These are phyloP conservation scores for Magnusiomyces suaveolens DNA, from an alignment of 1,139 yeast species.

Conservation along the genomic window DNA sequence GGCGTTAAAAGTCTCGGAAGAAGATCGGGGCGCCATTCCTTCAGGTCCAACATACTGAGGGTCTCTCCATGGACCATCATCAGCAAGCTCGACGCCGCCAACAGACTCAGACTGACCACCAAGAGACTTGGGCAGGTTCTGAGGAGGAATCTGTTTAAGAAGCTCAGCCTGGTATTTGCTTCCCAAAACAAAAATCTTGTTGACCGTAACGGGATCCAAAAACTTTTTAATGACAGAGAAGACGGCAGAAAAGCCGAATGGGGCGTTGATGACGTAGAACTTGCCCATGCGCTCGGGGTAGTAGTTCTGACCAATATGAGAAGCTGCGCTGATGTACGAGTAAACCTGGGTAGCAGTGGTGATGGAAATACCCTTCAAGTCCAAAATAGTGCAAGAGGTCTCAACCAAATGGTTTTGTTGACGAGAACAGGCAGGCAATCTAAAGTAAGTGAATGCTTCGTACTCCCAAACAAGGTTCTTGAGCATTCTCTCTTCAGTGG, in stretches of 20 bases:
- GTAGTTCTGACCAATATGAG: slow-evolving; percentile 88
- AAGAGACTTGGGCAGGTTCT: slow-evolving; percentile 80
- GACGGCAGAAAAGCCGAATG: slow-evolving; percentile 93
- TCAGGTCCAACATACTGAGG: slow-evolving; percentile 50
- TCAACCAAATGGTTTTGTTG: slow-evolving; percentile 68
- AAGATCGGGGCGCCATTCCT: slow-evolving; percentile 28
- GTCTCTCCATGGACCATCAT: slow-evolving; percentile 97
- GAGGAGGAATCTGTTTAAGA: slow-evolving; percentile 84
- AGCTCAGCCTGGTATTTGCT: slow-evolving; percentile 69
- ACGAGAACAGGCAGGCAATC: slow-evolving; percentile 94
- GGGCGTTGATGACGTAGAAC: slow-evolving; percentile 90
- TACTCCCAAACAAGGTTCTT: slow-evolving; percentile 96
- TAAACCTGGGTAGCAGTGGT: slow-evolving; percentile 77
- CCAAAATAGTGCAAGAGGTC: slow-evolving; percentile 93
- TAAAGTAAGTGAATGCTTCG: slow-evolving; percentile 71
- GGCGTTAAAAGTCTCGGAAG: slow-evolving; percentile 8
- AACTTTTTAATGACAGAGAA: slow-evolving; percentile 85
- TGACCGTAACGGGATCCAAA: slow-evolving; percentile 96
- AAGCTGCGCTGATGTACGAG: slow-evolving; percentile 84
- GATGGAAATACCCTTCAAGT: slow-evolving; percentile 86
- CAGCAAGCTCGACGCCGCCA: slow-evolving; percentile 76
- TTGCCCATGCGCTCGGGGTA: slow-evolving; percentile 99
- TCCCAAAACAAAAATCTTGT: slow-evolving; percentile 85
- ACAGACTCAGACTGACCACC: slow-evolving; percentile 74
- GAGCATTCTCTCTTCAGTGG: slow-evolving; percentile 93